These are phyloP conservation scores for Dimargaris xerosporica DNA, from an alignment of 192 early-diverging fungal species.

Conservation along the genomic window DNA sequence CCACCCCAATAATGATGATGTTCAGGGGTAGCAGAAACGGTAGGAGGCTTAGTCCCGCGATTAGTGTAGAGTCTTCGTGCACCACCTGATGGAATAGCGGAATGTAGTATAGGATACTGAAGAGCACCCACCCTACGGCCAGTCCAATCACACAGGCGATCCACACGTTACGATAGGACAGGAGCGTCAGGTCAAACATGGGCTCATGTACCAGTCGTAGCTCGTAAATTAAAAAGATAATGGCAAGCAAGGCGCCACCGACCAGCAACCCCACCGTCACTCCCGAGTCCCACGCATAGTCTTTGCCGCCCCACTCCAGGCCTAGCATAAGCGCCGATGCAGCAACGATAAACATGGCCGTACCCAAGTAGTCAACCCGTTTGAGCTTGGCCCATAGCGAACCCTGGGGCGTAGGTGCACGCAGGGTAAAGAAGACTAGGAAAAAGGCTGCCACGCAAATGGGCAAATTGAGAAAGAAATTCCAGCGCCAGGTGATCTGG, in stretches of 20 bases:
- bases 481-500: conserved; percentile 38
- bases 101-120: conserved; percentile 30
- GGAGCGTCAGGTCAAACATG: conserved; percentile 26
- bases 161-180: conserved; percentile 20
- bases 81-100: conserved; percentile 28
- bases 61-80: conserved; percentile 14
- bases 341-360: conserved; percentile 21
- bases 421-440: conserved; percentile 41
- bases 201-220: conserved; percentile 44
- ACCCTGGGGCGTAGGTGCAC: conserved; percentile 32
- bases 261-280: conserved; percentile 29
- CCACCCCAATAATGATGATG: conserved; percentile 17
- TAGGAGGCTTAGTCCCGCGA: conserved; percentile 20
- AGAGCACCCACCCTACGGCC: conserved; percentile 27
- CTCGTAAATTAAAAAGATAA: conserved; percentile 35
- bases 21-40: conserved; percentile 22
- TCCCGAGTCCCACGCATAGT: conserved; percentile 30
- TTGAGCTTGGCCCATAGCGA: conserved; percentile 23
- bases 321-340: conserved; percentile 31
- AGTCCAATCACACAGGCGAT: conserved; percentile 18
- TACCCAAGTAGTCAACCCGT: conserved; percentile 35
- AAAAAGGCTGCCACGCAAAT: conserved; percentile 34
- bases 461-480: conserved; percentile 72
- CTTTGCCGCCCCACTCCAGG: conserved; percentile 38
- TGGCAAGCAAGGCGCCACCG: conserved; percentile 16